phyloP scores from a whole-genome alignment of 305 asterid genomes.

The Fraxinus velutina region DNA sequence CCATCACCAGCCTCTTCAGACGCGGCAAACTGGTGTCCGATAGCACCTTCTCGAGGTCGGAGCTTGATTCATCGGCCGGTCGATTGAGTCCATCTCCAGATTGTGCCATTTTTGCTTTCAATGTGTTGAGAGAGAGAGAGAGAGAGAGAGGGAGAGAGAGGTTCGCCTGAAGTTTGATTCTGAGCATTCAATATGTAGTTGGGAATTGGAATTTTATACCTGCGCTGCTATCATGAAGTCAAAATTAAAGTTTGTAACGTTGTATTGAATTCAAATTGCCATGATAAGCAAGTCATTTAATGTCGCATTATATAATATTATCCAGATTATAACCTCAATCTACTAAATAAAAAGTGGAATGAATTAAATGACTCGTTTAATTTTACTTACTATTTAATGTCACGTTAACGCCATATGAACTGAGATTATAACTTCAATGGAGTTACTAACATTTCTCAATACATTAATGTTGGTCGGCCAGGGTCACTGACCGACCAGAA shows the following conservation, averaged over 20 bases:
- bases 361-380: neutral
- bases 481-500: too few species aligned
- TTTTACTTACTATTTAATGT: neutral
- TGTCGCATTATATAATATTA: neutral
- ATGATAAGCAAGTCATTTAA: neutral
- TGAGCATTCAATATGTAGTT: neutral
- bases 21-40: conserved; percentile 36
- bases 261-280: neutral
- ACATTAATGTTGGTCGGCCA: too few species aligned
- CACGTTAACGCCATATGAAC: neutral
- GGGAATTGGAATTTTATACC: neutral
- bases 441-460: neutral
- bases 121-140: neutral
- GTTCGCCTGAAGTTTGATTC: neutral
- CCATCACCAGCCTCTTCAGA: conserved; percentile 31
- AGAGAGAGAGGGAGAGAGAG: neutral
- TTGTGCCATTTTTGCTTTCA: neutral
- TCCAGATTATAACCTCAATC: too few species aligned
- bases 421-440: too few species aligned
- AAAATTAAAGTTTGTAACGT: neutral
- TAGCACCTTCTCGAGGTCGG: conserved; percentile 57
- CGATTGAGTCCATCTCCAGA: neutral
- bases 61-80: conserved; percentile 12
- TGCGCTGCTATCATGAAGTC: neutral
- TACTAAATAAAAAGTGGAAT: too few species aligned